Base-by-base conservation (phyloP, 106 monocot genomes). In the Dendrobium chrysotoxum region DNA sequence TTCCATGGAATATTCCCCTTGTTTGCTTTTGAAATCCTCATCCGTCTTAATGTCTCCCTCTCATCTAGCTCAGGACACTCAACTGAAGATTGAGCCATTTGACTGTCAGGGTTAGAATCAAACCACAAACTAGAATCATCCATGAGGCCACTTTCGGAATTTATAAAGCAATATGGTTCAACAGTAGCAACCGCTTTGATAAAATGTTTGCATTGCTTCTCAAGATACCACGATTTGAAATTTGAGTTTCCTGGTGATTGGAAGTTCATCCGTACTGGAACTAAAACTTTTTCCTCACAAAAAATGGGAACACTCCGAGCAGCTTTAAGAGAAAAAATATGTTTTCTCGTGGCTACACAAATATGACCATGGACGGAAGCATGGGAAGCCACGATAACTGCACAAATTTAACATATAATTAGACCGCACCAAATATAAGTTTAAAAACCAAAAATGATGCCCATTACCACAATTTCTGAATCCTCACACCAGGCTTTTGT, bases 1-100 rank as follows among this genome's bases (percentile, higher is more conserved):
- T 98, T 98, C 97, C 97, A 98, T 23, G 94, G 97, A 64, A 91
- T 88, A 84, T 98, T 98, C 15, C 97, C 94, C 77, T 91, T 94
- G 80, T 98, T 98, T 41, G 97, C 97, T 81, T 91, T 91, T 23
- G 94, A 94, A 84, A 98, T 98, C 78, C 72, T 94, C 74, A 82
- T 81, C 39, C 97, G 79, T 78, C 97, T 87, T 75, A 88, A 77
- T 78, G 30, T 90, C 80, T 98, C 97, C 72, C 82, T 89, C 10
- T 91, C 89, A 35, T 91, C 89, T 78, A 94, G 40, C 77, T 82
- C 92, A 68, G 72, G 28, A 53, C 74, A 75, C 16, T 79, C 80
- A 66, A 42, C 53, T 81, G 78, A 81, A 82, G 53, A 7, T 65
- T 82, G 76, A 50, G 50, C 50, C 17, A 79, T 75, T 76, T 77